Evolutionary conservation across 2,329 filamentous ascomycete species (phyloP), one percentile per base, ranked within the genome.

Genomic region (Claviceps africana): DNA sequence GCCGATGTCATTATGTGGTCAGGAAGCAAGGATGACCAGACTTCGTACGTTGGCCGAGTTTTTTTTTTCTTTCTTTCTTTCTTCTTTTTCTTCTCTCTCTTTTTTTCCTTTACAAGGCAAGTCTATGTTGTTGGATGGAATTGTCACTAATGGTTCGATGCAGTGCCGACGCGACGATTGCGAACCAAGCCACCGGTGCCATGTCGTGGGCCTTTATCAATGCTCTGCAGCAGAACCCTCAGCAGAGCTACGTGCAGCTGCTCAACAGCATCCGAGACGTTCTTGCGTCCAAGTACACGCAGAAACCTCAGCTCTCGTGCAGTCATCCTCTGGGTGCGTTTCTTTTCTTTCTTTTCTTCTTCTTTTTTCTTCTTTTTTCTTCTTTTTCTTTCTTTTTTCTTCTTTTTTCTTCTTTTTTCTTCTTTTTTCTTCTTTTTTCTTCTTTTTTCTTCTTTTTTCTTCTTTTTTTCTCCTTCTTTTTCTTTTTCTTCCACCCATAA

Each of bases 1-100:
- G 93, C 93, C 42, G 93, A 98, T 68, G 93, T 98, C 33, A 81
- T 98, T 65, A 95, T 96, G 87, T 95, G 90, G 86, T 95, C 88
- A 55, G 93, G 93, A 53, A 94, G 88, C 72, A 96, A 95, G 70
- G 93, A 98, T 65, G 81, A 84, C 56, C 93, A 97, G 70, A 98
- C 93, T 59, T 90, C 86, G 83, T 73, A 55, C n/a, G n/a, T n/a
- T n/a, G n/a, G n/a, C n/a, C n/a, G n/a, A n/a, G n/a, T n/a, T n/a
- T n/a, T n/a, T n/a, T 61, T 69, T 4, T 0, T 5, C 8, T 47
- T 47, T 25, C 7, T 47, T 17, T 35, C 5, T 10, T 6, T 22
- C 1, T 4, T 11, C 8, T 35, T 21, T 35, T 25, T 42, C n/a
- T n/a, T n/a, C n/a, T n/a, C n/a, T n/a, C n/a, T n/a, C n/a, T n/a